phyloP scores from a whole-genome alignment of 2,329 filamentous ascomycete genomes.

The Trichoderma pleuroti region DNA sequence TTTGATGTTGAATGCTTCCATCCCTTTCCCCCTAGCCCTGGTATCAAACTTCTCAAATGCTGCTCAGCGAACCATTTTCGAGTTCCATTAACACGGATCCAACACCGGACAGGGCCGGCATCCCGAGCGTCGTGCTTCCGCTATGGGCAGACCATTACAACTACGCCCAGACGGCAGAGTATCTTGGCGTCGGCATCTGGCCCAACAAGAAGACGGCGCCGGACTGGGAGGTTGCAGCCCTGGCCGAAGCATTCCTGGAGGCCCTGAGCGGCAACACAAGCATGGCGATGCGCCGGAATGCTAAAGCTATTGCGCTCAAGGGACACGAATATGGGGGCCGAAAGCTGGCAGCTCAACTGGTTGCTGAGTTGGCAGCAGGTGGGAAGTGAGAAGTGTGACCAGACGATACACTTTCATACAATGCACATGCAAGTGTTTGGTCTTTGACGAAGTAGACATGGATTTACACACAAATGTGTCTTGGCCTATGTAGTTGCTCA shows the following conservation, averaged over 20 bases:
- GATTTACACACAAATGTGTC: background rate
- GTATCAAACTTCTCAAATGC: background rate
- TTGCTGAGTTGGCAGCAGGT: constrained; percentile 12
- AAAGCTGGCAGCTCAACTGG: constrained; percentile 4
- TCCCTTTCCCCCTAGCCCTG: background rate
- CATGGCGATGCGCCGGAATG: constrained; percentile 22
- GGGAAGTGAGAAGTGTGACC: background rate
- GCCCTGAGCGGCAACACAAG: constrained; percentile 20
- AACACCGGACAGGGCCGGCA: constrained; percentile 34
- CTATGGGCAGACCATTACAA: constrained; percentile 47
- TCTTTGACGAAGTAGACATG: background rate
- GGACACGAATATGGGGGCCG: constrained; percentile 17
- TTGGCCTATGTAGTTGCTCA: background rate
- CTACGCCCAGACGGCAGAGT: constrained; percentile 42
- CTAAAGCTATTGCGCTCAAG: constrained; percentile 21
- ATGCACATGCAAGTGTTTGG: background rate
- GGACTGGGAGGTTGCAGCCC: constrained; percentile 25
- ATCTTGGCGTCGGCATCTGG: constrained; percentile 41
- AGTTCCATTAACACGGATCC: background rate
- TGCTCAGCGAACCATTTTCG: background rate
- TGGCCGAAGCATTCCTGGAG: constrained; percentile 29
- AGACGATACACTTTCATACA: background rate
- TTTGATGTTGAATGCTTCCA: background rate
- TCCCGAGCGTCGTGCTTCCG: constrained; percentile 46
- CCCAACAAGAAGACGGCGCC: constrained; percentile 36